Evolutionary conservation across 768 basidiomycete genomes (phyloP).

Genomic region (Tylopilus sp.): DNA sequence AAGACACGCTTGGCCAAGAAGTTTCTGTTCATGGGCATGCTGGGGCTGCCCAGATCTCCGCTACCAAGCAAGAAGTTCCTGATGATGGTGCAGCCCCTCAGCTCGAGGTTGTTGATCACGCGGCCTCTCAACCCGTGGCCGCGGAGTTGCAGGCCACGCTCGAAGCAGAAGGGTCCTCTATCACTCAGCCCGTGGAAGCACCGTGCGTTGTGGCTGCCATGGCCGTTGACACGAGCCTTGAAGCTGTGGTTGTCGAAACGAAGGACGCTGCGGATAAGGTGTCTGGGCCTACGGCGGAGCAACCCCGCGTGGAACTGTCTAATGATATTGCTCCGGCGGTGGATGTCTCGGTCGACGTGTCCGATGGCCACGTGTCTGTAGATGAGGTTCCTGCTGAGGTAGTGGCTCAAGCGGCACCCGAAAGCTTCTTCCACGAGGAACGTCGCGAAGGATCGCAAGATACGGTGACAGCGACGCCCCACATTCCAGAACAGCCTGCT

Average conservation of each 20-base stretch:
- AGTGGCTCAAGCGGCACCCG: conserved; percentile 1
- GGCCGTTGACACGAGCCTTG: background rate
- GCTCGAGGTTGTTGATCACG: background rate
- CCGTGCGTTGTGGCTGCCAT: background rate
- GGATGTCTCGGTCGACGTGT: background rate
- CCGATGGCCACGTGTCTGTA: background rate
- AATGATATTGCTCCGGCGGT: background rate
- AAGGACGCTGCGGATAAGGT: conserved; percentile 9
- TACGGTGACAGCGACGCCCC: background rate
- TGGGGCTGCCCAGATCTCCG: background rate
- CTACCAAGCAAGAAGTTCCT: background rate
- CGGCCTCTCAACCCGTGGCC: background rate
- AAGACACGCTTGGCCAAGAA: conserved; percentile 16
- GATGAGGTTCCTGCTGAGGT: background rate
- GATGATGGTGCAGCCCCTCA: background rate
- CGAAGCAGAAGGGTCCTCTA: background rate
- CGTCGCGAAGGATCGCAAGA: background rate
- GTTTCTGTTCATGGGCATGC: background rate
- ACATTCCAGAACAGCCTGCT: background rate
- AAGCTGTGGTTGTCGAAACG: background rate
- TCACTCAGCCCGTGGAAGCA: background rate
- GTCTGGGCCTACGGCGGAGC: background rate
- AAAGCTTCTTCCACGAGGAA: background rate
- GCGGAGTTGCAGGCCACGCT: conserved; percentile 6
- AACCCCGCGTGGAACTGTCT: background rate